phyloP scores from a whole-genome alignment of 2,329 filamentous ascomycete species.

The Pyricularia sp. region DNA sequence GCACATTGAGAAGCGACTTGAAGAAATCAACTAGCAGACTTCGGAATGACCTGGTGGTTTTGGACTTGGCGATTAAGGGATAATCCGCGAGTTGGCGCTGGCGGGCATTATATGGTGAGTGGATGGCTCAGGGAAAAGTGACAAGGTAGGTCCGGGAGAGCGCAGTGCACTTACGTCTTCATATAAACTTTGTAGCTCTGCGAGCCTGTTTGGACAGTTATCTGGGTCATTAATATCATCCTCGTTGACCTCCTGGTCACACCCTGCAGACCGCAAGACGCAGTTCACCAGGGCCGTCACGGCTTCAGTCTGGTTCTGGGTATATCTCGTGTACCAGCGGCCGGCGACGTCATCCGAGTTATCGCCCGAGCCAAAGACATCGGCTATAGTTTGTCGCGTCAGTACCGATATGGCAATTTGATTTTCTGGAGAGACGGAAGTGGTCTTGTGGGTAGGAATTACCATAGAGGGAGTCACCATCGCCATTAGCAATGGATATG shows the following conservation, averaged over 20 bases:
- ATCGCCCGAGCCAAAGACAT: conserved; percentile 49
- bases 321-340: conserved; percentile 47
- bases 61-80: conserved; percentile 73
- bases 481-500: conserved; percentile 35
- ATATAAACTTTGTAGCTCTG: conserved; percentile 79
- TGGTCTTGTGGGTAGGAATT: conserved; percentile 12
- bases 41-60: conserved; percentile 65
- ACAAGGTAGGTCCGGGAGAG: not conserved
- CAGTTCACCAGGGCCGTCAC: conserved; percentile 54
- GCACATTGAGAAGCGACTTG: conserved; percentile 56
- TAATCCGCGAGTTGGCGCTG: conserved; percentile 76
- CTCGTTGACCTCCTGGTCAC: conserved; percentile 61
- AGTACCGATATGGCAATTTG: conserved; percentile 7
- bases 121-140: not conserved
- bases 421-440: conserved; percentile 1
- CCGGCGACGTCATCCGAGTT: conserved; percentile 42
- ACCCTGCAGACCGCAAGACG: conserved; percentile 61
- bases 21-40: conserved; percentile 69
- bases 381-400: conserved; percentile 28
- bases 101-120: not conserved
- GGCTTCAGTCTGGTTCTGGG: conserved; percentile 37
- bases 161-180: conserved; percentile 48
- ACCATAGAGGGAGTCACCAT: conserved; percentile 45
- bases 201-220: conserved; percentile 63
- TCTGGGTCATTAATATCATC: conserved; percentile 86